Percentiles rank a stretch among this genome's conserved stretches.
Evolutionary conservation across 805 yeast genomes (phyloP).

Genomic region (Maudiozyma turicensis): DNA sequence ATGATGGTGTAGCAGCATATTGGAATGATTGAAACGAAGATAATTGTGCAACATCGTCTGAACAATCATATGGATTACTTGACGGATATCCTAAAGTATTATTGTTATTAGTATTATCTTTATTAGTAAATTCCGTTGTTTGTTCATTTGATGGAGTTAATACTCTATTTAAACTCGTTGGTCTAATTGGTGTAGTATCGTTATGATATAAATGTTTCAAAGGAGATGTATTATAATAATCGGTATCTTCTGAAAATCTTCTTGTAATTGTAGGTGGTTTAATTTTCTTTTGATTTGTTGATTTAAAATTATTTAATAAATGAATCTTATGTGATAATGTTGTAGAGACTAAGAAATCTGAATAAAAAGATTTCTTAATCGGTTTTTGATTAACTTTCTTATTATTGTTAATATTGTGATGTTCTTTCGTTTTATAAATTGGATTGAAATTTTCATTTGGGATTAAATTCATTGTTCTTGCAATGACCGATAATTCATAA

Average conservation of each 20-base stretch:
- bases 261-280: conserved; percentile 9
- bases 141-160: conserved; percentile 3
- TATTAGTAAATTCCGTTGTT: background rate
- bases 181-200: conserved; percentile 16
- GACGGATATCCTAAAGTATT: background rate
- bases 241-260: conserved; percentile 25
- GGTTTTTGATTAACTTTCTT: background rate
- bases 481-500: conserved; percentile 14
- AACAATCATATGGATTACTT: background rate
- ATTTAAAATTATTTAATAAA: background rate
- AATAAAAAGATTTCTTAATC: conserved; percentile 1
- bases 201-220: conserved; percentile 26
- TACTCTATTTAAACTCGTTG: conserved; percentile 16
- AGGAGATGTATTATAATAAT: conserved; percentile 28
- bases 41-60: background rate
- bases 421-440: background rate
- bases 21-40: background rate
- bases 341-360: conserved; percentile 14
- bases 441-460: background rate
- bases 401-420: background rate
- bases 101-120: no score
- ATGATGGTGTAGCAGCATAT: conserved; percentile 5
- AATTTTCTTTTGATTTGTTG: background rate
- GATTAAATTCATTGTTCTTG: conserved; percentile 2
- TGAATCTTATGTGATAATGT: conserved; percentile 14